phyloP scores from a whole-genome alignment of 352 stramenopile genomes.

The Thalassiosira mediterranea region DNA sequence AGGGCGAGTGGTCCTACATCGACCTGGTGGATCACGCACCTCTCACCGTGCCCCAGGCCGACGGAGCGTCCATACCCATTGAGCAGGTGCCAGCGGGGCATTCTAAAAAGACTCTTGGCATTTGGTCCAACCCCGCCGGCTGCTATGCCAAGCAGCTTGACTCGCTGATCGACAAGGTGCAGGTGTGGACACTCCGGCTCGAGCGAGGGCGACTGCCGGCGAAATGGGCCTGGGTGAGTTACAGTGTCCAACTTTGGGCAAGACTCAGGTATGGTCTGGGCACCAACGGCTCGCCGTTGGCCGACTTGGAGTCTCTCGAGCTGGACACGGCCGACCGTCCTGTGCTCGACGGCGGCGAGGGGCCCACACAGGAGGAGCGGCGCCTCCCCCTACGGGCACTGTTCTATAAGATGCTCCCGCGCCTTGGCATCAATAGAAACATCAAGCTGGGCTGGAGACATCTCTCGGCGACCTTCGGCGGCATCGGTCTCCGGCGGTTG shows the following conservation, averaged over 20 bases:
- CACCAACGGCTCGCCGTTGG: neutral
- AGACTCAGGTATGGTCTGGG: conserved; percentile 24
- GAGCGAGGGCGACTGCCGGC: neutral
- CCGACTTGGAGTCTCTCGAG: neutral
- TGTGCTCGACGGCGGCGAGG: neutral
- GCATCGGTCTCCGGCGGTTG: neutral
- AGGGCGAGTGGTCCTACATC: neutral
- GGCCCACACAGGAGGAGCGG: neutral
- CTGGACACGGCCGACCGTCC: neutral
- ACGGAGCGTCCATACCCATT: neutral
- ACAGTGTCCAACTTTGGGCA: conserved; percentile 25
- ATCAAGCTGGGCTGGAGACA: conserved; percentile 10
- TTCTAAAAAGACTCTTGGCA: conserved; percentile 20
- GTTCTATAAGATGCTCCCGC: neutral
- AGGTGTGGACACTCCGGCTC: conserved; percentile 15
- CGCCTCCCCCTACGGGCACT: neutral
- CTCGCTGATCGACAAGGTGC: neutral
- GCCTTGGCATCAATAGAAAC: conserved; percentile 4
- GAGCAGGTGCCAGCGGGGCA: conserved; percentile 2
- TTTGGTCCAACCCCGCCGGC: conserved; percentile 17
- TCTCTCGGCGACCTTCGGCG: conserved; percentile 1
- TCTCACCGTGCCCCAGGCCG: conserved; percentile 8
- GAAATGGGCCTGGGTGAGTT: conserved; percentile 23
- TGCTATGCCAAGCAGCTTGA: conserved; percentile 5
- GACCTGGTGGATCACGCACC: conserved; percentile 4